These are phyloP conservation scores for Yamadazyma diospyri DNA, from an alignment of 1,139 yeast species.

Conservation along the genomic window DNA sequence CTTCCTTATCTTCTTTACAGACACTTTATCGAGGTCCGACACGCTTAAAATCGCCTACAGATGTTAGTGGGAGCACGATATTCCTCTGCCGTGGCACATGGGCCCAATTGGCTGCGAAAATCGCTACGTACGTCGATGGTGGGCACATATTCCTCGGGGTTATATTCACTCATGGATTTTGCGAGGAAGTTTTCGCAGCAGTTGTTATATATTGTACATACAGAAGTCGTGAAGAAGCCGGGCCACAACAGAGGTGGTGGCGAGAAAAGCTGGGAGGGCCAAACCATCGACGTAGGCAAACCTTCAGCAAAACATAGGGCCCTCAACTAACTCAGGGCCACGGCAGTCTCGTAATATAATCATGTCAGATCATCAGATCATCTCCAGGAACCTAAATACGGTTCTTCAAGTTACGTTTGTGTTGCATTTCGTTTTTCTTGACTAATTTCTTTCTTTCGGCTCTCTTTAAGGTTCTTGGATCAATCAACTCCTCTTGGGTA, in stretches of 20 bases:
- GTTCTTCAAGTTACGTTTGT: constrained; percentile 69
- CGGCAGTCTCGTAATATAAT: no score
- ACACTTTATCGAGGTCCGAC: constrained; percentile 68
- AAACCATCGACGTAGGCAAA: no score
- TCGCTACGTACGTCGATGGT: constrained; percentile 61
- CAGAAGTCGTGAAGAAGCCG: not conserved
- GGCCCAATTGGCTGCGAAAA: not conserved
- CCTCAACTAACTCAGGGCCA: no score
- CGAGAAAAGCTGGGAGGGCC: no score
- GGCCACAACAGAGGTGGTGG: no score
- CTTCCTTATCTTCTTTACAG: constrained; percentile 67
- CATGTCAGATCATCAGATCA: no score
- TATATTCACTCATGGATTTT: constrained; percentile 6
- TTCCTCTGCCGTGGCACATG: constrained; percentile 6
- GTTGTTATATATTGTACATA: constrained; percentile 2
- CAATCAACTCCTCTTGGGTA: constrained; percentile 69
- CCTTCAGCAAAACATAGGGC: no score
- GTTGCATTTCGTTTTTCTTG: constrained; percentile 84
- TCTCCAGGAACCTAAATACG: no score
- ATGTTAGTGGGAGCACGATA: no score
- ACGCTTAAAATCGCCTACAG: constrained; percentile 65
- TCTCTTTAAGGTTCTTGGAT: constrained; percentile 80
- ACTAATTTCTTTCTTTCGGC: constrained; percentile 81
- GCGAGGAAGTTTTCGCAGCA: constrained; percentile 1
- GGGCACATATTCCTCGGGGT: constrained; percentile 43